Percentiles rank a stretch among this genome's conserved stretches.
These are phyloP conservation scores for Miscanthus lutarioriparius DNA, from an alignment of 176 grass and related monocot genomes.

Conservation along the genomic window DNA sequence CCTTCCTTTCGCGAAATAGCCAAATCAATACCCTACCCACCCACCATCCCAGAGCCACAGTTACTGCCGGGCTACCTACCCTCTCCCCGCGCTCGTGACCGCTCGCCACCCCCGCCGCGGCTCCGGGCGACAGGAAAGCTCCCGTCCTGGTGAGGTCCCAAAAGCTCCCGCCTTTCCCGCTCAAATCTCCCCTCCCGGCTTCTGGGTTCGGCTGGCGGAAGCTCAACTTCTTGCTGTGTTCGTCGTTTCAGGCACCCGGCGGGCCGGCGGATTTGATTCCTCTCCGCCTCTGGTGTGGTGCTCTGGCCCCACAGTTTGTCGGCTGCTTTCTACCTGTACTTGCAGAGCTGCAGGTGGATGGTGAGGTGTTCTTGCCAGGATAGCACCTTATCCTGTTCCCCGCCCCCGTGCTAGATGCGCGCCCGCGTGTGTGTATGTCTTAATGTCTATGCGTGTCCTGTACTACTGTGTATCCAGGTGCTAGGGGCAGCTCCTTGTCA, in stretches of 20 bases:
- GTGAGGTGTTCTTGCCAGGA: constrained; percentile 3
- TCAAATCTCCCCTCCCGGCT: neutral
- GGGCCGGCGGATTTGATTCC: neutral
- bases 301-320: too few species aligned
- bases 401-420: neutral
- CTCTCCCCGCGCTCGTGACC: neutral
- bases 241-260: constrained; percentile 11
- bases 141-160: neutral
- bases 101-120: neutral
- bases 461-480: neutral
- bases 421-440: neutral
- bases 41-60: neutral
- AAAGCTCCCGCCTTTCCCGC: constrained; percentile 11
- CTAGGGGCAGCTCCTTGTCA: neutral
- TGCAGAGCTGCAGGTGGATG: neutral
- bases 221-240: neutral
- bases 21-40: neutral
- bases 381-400: constrained; percentile 32
- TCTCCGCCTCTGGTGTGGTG: too few species aligned
- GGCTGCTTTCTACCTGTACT: constrained; percentile 16
- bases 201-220: neutral
- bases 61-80: neutral
- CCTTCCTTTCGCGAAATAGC: constrained; percentile 38
- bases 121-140: neutral
- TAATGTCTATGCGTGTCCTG: neutral